Percentiles rank a stretch among this genome's conserved stretches.
Conservation (phyloP, 1,284 basidiomycete species). For the Ustilago sp. region DNA sequence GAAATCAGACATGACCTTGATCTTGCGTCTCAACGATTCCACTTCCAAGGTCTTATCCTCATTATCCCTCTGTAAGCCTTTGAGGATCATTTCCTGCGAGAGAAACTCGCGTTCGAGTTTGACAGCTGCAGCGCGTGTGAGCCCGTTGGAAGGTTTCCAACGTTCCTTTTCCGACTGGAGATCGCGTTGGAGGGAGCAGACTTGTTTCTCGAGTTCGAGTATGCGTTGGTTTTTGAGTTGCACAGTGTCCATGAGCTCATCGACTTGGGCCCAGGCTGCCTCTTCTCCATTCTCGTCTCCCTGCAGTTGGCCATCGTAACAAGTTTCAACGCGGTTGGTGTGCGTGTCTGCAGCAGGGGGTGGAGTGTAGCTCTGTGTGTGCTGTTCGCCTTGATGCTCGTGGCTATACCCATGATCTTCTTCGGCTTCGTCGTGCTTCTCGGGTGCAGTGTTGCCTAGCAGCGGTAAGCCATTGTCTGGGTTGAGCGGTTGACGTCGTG, state of each 20-base stretch:
- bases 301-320: conserved; percentile 1
- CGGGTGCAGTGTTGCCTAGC: conserved; percentile 7
- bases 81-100: conserved; percentile 62
- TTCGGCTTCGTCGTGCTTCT: conserved; percentile 30
- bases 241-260: conserved; percentile 48
- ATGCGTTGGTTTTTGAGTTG: conserved; percentile 50
- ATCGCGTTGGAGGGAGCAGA: conserved; percentile 37
- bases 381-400: not conserved
- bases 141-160: conserved; percentile 29
- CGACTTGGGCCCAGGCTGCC: conserved; percentile 46
- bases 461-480: conserved; percentile 18
- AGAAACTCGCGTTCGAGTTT: conserved; percentile 62
- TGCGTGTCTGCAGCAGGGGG: not conserved
- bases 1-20: conserved; percentile 57
- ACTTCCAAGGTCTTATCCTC: conserved; percentile 63
- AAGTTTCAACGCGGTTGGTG: not conserved
- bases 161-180: conserved; percentile 39
- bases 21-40: conserved; percentile 49
- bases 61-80: conserved; percentile 61
- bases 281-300: conserved; percentile 44
- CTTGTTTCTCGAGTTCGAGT: conserved; percentile 47
- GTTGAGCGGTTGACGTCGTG: conserved; percentile 23
- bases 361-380: conserved; percentile 5
- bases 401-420: conserved; percentile 16
- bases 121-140: conserved; percentile 50